These are phyloP conservation scores for Ballota nigra DNA, from an alignment of 257 asterid genomes.

Conservation along the genomic window DNA sequence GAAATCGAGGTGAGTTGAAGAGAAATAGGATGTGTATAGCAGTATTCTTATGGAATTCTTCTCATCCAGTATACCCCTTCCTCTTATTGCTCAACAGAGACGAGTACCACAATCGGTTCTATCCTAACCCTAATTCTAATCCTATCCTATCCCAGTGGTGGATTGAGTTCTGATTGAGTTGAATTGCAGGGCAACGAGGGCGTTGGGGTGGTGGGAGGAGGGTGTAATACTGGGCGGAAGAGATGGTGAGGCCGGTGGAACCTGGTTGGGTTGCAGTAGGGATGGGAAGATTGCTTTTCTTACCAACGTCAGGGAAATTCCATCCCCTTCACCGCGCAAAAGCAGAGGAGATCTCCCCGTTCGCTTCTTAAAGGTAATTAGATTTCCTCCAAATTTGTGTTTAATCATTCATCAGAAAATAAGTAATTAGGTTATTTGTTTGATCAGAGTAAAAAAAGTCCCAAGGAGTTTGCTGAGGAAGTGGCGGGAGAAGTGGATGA, in stretches of 20 bases:
- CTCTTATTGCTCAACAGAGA: conserved; percentile 75
- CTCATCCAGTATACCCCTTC: conserved; percentile 63
- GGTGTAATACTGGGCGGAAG: conserved; percentile 69
- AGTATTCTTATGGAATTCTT: conserved; percentile 62
- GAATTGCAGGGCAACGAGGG: conserved; percentile 49
- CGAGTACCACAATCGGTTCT: conserved; percentile 60
- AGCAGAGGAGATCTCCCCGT: conserved; percentile 80
- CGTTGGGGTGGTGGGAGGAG: conserved; percentile 75
- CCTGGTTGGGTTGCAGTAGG: conserved; percentile 65
- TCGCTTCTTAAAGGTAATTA: conserved; percentile 60
- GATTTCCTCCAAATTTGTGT: no score
- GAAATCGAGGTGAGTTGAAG: not conserved
- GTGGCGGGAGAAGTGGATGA: conserved; percentile 44
- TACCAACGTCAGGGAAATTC: conserved; percentile 70
- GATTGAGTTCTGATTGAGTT: not conserved
- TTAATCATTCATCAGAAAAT: no score
- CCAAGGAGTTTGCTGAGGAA: conserved; percentile 64
- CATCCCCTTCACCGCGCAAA: conserved; percentile 23
- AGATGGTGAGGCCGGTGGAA: conserved; percentile 75
- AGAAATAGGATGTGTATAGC: conserved; percentile 59
- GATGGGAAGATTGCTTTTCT: conserved; percentile 66
- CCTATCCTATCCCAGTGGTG: no score
- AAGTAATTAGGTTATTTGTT: not conserved
- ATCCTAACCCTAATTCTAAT: no score
- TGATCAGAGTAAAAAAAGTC: conserved; percentile 53